Evolutionary conservation across 305 asterid genomes (phyloP), one percentile per base, ranked within the genome.

Genomic region (Fraxinus angustifolia): DNA sequence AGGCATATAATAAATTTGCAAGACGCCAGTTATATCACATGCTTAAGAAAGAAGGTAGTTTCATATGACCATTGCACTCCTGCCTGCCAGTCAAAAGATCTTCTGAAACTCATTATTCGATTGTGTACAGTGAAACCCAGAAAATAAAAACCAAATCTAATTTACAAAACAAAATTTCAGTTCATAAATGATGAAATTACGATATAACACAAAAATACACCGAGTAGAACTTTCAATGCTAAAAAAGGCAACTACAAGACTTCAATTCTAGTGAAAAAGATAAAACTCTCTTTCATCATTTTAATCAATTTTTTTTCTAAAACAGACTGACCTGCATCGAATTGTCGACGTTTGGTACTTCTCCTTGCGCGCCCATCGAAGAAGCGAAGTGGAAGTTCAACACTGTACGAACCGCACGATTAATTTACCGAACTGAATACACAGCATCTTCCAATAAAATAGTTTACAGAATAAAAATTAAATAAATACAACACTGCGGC

Each of bases 311-410:
- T 1, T 5, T 53, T 53, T n/a, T n/a, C 26, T n/a, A 53, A 53
- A 17, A 53, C 26, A 17, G 65, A 86, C 91, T 84, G 53, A 92
- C 98, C 95, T 92, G 98, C 91, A 91, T 89, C 89, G 90, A 81
- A 85, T 87, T 88, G 87, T 58, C 87, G 84, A 88, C 82, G 86
- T 79, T 90, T 34, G 91, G 92, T 42, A 90, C 86, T 86, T 91
- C 90, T 73, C 91, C 97, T 84, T 87, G 96, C 78, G 95, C 91
- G 79, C 94, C 97, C 98, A 93, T 91, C 62, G 85, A 84, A 75
- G 84, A 82, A 77, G 10, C 84, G 60, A 83, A 84, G 84, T 83
- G 42, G 79, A 62, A 90, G 79, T 74, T 82, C 87, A 50, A 50
- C 6, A 81, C 86, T 5, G 80, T 80, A 34, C 75, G 77, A 86